Base-by-base conservation (phyloP, 2,329 filamentous ascomycete genomes). In the Aspergillus brunneoviolaceus region DNA sequence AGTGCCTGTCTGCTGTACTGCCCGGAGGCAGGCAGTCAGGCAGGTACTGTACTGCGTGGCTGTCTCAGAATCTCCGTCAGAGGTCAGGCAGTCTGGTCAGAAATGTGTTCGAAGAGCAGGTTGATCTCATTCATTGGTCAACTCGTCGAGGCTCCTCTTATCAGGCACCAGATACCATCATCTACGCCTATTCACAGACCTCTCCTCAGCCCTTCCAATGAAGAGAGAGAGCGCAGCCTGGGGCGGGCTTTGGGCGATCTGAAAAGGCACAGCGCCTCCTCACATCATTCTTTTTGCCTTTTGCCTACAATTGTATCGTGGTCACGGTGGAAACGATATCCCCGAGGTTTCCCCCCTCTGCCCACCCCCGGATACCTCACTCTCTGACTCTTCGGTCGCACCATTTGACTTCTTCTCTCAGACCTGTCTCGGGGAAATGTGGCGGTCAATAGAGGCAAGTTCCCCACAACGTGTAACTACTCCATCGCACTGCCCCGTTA, bases 1-100 rank as follows among this genome's bases (percentile, higher is more conserved):
- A 16, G 39, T 55, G 49, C 53, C 53, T 49, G 35, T 27, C 42
- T 27, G 53, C 52, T 47, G 25, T 48, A 47, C 48, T 55, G 31
- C 53, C 39, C 14, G 39, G 39, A 42, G 35, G 14, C 35, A 42
- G 39, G 14, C 16, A 42, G 11, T 11, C 16, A 42, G 39, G 39
- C 16, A 42, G 39, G 16, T 7, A 42, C 14, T 16, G 39, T 42
- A 42, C 39, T 42, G 39, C 16, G 16, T 42, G 33, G 33, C 11
- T 35, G 33, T 35, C 33, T 35, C 33, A 35, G 33, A 35, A 14
- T n/a, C 39, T n/a, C 39, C 16, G 39, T 42, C 39, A 42, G 39
- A 16, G 39, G 33, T 10, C 14, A 35, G 33, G 33, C 33, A 35
- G 12, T 35, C 33, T 12, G 33, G 33, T 35, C 5, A 16, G 33